phyloP scores from a whole-genome alignment of 2,329 filamentous ascomycete genomes.

The Mycosphaerelloides madeirae region DNA sequence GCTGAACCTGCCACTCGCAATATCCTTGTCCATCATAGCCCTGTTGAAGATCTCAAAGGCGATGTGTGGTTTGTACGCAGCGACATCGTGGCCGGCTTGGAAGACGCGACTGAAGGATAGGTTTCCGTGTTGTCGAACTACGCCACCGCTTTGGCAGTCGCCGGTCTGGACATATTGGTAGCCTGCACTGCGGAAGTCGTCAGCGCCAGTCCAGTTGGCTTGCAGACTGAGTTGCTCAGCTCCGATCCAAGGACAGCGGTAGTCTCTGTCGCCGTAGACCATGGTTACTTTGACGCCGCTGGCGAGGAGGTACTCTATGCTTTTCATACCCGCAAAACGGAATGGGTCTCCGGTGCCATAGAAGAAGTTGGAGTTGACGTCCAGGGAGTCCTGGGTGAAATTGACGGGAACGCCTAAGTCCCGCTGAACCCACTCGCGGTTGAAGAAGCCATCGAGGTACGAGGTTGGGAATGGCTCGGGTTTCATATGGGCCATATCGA shows the following conservation, averaged over 20 bases:
- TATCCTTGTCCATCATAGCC: conserved; percentile 47
- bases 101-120: conserved; percentile 35
- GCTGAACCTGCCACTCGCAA: conserved; percentile 48
- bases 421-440: conserved; percentile 39
- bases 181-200: conserved; percentile 24
- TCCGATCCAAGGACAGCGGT: conserved; percentile 27
- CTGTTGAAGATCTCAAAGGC: conserved; percentile 53
- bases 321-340: conserved; percentile 17
- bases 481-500: conserved; percentile 22
- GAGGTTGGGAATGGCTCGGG: conserved; percentile 21
- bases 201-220: conserved; percentile 22
- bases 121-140: conserved; percentile 32
- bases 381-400: conserved; percentile 32
- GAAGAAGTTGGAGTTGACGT: conserved; percentile 7
- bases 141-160: conserved; percentile 25
- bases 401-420: conserved; percentile 47
- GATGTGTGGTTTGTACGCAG: conserved; percentile 50
- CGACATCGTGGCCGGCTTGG: conserved; percentile 29
- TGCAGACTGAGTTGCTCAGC: conserved; percentile 27
- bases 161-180: conserved; percentile 30
- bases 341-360: conserved; percentile 17
- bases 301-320: conserved; percentile 25
- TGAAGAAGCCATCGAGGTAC: conserved; percentile 41
- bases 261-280: conserved; percentile 29
- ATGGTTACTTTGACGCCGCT: conserved; percentile 24